Evolutionary conservation across 345 rosid species (phyloP), one percentile per base, ranked within the genome.

Genomic region (Eucalyptus viminalis): DNA sequence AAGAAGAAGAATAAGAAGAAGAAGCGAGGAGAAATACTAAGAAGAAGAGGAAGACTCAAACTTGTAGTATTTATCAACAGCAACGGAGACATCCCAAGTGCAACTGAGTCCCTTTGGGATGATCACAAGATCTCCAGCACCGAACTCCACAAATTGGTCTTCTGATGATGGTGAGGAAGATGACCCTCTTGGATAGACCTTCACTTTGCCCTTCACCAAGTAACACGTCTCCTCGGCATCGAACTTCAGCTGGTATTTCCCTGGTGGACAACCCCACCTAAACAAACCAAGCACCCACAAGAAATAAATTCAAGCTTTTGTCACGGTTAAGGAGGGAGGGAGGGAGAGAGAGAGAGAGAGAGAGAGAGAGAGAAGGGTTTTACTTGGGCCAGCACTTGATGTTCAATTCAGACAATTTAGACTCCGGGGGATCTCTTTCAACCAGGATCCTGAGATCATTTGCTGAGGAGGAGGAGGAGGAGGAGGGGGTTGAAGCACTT

Each of bases 381-480:
- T 47, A 97, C 99, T 97, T 97, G 94, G 99, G 99, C 98, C 99
- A 97, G 88, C 96, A 95, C 95, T 95, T 96, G 98, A 97, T 90
- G 93, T 96, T 96, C 44, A 97, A 89, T 88, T 96, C 97, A 14
- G 92, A 91, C 49, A 97, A 95, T 65, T 92, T 94, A 37, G 97
- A 90, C 62, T 96, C 94, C 80, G 99, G 88, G 86, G 99, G 97
- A 90, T 94, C 96, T 62, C 87, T 94, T 90, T 97, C 97, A 2
- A 97, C 96, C 51, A 89, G 91, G 91, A 96, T 95, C 89, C 95
- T 90, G 34, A 94, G 93, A 88, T 90, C 90, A 43, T 90, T 87
- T 91, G 96, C 94, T 92, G 56, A 85, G 44, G 76, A 89, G 80
- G 88, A 88, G 87, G 80, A 51, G 87, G 80, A 53, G 80, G 87